Evolutionary conservation across 2,329 filamentous ascomycete species (phyloP).

Genomic region (Huntiella bhutanensis): DNA sequence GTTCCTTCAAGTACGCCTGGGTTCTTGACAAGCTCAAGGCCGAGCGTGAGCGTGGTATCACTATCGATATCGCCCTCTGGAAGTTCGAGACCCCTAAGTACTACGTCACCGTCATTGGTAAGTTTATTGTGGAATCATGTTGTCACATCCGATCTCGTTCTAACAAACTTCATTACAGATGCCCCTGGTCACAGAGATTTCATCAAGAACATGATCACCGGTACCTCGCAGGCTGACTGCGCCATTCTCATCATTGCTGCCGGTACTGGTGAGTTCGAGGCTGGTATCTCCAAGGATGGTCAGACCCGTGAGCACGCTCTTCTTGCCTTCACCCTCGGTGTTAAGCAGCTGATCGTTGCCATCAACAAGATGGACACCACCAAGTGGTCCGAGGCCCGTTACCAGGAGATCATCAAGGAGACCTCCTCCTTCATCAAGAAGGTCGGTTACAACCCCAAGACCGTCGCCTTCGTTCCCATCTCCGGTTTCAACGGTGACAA

Average conservation of each 20-base stretch:
- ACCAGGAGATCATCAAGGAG: slow-evolving; percentile 99
- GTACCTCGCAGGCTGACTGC: slow-evolving; percentile 99
- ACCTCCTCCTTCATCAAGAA: slow-evolving; percentile 99
- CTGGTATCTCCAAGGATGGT: slow-evolving; percentile 99
- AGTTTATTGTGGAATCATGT: slow-evolving; percentile 17
- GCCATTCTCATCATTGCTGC: slow-evolving; percentile 99
- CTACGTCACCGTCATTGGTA: slow-evolving; percentile 94
- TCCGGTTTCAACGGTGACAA: slow-evolving; percentile 99
- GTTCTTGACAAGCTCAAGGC: slow-evolving; percentile 99
- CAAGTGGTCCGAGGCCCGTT: slow-evolving; percentile 95
- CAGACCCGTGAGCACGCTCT: slow-evolving; percentile 99
- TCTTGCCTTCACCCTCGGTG: slow-evolving; percentile 98
- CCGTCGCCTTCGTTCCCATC: slow-evolving; percentile 96
- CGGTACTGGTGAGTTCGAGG: slow-evolving; percentile 99
- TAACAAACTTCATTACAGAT: slow-evolving; percentile 32
- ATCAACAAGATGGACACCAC: slow-evolving; percentile 99
- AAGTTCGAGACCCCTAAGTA: slow-evolving; percentile 99
- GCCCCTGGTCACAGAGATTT: slow-evolving; percentile 99
- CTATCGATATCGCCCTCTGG: slow-evolving; percentile 98
- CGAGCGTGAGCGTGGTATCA: slow-evolving; percentile 99
- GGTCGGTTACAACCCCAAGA: slow-evolving; percentile 99
- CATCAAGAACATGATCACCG: slow-evolving; percentile 99
- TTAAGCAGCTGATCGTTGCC: slow-evolving; percentile 99
- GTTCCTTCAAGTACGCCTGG: slow-evolving; percentile 99
- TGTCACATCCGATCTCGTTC: background rate